Conservation (phyloP, 441 rosid genomes). For the Gossypium schwendimanii region DNA sequence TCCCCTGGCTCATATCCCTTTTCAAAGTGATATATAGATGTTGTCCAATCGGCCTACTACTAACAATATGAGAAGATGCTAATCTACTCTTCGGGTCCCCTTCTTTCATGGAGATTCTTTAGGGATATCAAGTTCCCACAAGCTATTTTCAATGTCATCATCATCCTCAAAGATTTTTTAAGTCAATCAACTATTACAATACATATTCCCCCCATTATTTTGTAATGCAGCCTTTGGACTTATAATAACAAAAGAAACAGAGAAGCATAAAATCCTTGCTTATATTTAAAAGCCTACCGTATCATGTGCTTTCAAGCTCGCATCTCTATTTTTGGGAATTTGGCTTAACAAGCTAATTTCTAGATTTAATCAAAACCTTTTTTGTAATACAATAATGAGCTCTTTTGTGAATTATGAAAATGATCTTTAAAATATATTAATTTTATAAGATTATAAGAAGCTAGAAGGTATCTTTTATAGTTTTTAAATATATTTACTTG, state of each 20-base stretch:
- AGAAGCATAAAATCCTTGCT: background rate
- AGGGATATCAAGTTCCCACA: background rate
- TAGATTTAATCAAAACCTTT: too few species aligned
- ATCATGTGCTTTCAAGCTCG: background rate
- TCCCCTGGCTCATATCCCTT: background rate
- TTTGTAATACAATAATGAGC: too few species aligned
- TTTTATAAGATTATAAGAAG: too few species aligned
- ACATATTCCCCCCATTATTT: background rate
- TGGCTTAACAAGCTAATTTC: too few species aligned
- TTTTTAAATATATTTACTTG: too few species aligned
- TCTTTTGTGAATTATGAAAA: too few species aligned
- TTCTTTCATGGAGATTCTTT: constrained; percentile 9
- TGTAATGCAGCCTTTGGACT: too few species aligned
- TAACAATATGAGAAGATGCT: background rate
- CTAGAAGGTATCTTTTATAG: too few species aligned
- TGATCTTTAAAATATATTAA: too few species aligned
- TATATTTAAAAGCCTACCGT: background rate
- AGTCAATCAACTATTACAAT: background rate
- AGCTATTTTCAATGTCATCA: constrained; percentile 17
- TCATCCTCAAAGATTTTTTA: constrained; percentile 4
- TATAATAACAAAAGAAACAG: background rate
- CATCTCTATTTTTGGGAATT: background rate
- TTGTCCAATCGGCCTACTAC: constrained; percentile 36
- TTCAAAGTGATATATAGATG: constrained; percentile 37
- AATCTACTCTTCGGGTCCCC: constrained; percentile 32